Base-by-base conservation (phyloP, 768 basidiomycete genomes). In the Suillus subaureus region DNA sequence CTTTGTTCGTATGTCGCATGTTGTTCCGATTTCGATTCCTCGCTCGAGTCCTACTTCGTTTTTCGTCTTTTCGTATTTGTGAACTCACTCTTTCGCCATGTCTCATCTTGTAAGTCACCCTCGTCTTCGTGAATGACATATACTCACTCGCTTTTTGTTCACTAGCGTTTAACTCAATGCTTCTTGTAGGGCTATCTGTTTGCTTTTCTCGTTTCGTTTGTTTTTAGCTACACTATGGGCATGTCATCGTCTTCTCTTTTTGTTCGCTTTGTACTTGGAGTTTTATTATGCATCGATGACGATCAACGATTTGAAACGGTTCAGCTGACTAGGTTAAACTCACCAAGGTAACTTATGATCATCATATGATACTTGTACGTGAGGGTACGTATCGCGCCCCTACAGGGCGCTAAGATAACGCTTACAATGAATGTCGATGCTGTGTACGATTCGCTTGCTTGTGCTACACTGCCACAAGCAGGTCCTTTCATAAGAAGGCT, bases 101-200 rank as follows among this genome's bases (percentile, higher is more conserved):
- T 52, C 28, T 33, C 5, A 18, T 31, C 52, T 54, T 54, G 52
- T 54, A 54, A 54, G 52, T 54, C 52, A 11, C 35, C 15, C n/a
- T 57, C 8, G 15, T 39, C 16, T 57, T 37, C 7, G 35, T 57
- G 56, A 18, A 23, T 39, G 8, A 39, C 56, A 16, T 15, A n/a
- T 23, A 16, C 35, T 57, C 35, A 58, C 23, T 28, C n/a, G 4
- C 37, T n/a, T 62, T 62, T 37, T 56, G 33, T 15, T 40, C 26
- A 11, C 23, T 28, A 40, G 26, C 39, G 26, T 35, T 16, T 28
- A 31, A 54, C 7, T 51, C 23, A 51, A 54, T 57, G 56, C 56
- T 57, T 57, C 56, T 57, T 57, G 56, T 57, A 57, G 56, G 23
- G n/a, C 35, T 57, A 57, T 57, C 56, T 57, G n/a, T 57, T 57